Evolutionary conservation across 768 basidiomycete species (phyloP), one percentile per base, ranked within the genome.

Genomic region (Lactifluus volemus): DNA sequence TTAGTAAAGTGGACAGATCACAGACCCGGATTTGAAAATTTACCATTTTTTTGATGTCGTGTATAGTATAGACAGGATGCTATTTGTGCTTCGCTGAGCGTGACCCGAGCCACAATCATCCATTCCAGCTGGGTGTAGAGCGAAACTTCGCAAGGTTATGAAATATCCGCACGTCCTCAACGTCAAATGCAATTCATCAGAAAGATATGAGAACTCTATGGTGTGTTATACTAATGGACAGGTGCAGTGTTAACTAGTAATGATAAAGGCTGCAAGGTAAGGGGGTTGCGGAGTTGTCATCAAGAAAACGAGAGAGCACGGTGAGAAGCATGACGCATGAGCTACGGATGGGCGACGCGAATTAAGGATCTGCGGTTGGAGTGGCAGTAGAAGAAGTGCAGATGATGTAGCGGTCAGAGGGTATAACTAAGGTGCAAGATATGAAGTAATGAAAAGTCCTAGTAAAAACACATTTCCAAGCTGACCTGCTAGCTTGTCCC

Each of bases 381-480:
- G 47, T 64, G 48, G 54, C 50, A 50, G 45, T 21, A 61, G 49
- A 56, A 49, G 42, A 55, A 25, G 29, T 52, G 42, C 36, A 63
- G 55, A 53, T 55, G 55, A 55, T 60, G 55, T 44, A 63, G 38
- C 47, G 44, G 30, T 21, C 19, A 49, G 48, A 34, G 64, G 64
- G 64, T 65, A 65, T 65, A 60, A 54, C 49, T 39, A 29, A 34
- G n/a, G 32, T 55, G 53, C 53, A 54, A 60, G 58, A 60, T 64
- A 63, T 63, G 56, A 55, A 55, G 42, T 53, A 9, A 34, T 9
- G 58, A 41, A 45, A 51, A 36, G 38, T 36, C 56, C 42, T 25
- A 38, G 39, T 55, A 59, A 49, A 53, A 62, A 42, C 54, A 57
- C 59, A 47, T 21, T 51, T n/a, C 30, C 47, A 65, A 53, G 55